A percentile compares a stretch with the other conserved stretches of the same genome.
Evolutionary conservation across 345 rosid species (phyloP).

Genomic region (Laguncularia racemosa): DNA sequence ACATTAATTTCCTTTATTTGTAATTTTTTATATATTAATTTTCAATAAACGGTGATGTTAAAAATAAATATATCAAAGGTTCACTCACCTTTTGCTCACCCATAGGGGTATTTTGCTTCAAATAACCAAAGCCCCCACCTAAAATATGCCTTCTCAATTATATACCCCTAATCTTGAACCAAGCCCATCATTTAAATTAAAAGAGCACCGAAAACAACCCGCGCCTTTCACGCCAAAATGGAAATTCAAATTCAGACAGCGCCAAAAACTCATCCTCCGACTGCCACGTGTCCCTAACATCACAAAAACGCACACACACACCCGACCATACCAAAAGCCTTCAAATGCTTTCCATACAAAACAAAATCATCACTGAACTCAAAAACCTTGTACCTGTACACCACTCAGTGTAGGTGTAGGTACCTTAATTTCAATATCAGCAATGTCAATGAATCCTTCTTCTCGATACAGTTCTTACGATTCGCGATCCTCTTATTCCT

Average conservation of each 20-base stretch:
- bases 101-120: too few relatives aligned
- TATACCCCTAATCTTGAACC: too few relatives aligned
- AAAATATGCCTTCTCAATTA: too few relatives aligned
- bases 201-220: too few relatives aligned
- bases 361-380: not conserved
- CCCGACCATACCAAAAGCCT: not conserved
- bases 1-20: too few relatives aligned
- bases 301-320: not conserved
- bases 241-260: constrained; percentile 6
- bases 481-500: constrained; percentile 48
- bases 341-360: too few relatives aligned
- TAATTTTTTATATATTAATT: too few relatives aligned
- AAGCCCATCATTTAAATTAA: too few relatives aligned
- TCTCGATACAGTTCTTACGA: constrained; percentile 72
- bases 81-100: too few relatives aligned
- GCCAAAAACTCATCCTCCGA: not conserved
- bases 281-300: constrained; percentile 6
- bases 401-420: not conserved
- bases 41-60: too few relatives aligned
- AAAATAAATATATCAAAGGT: too few relatives aligned
- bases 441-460: constrained; percentile 12
- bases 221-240: not conserved
- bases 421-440: constrained; percentile 1
- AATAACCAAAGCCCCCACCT: too few relatives aligned
- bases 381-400: not conserved